Evolutionary conservation across 225 moss, liverwort and hornwort species (phyloP).

Genomic region (Bryum argenteum): DNA sequence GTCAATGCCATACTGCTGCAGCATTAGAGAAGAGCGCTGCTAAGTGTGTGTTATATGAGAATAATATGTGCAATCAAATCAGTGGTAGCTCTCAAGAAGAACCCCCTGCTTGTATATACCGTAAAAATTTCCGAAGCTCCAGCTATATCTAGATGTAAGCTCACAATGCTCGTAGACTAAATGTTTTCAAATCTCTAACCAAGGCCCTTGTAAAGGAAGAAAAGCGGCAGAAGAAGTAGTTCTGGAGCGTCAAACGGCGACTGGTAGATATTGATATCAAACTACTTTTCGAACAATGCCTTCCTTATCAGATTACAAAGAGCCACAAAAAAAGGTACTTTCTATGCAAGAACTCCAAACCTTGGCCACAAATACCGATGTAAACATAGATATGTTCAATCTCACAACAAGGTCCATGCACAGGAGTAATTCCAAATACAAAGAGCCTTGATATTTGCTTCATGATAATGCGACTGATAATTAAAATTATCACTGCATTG

Average conservation of each 20-base stretch:
- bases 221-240: neutral
- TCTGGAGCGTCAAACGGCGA: neutral
- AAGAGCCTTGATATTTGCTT: neutral
- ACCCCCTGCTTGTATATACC: neutral
- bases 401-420: neutral
- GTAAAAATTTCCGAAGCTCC: neutral
- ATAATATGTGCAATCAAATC: no score
- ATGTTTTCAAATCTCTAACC: neutral
- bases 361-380: neutral
- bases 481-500: neutral
- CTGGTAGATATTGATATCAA: neutral
- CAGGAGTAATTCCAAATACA: neutral
- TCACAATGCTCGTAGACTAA: neutral
- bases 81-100: neutral
- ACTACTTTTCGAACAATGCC: neutral
- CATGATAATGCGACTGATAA: neutral
- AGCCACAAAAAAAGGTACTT: neutral
- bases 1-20: neutral
- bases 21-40: no score
- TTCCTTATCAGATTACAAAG: neutral
- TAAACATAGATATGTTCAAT: slow-evolving; percentile 7
- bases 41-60: no score
- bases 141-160: no score
- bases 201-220: neutral
- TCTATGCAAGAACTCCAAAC: neutral